Conservation (phyloP, 257 asterid species). For the Capsicum chinense region DNA sequence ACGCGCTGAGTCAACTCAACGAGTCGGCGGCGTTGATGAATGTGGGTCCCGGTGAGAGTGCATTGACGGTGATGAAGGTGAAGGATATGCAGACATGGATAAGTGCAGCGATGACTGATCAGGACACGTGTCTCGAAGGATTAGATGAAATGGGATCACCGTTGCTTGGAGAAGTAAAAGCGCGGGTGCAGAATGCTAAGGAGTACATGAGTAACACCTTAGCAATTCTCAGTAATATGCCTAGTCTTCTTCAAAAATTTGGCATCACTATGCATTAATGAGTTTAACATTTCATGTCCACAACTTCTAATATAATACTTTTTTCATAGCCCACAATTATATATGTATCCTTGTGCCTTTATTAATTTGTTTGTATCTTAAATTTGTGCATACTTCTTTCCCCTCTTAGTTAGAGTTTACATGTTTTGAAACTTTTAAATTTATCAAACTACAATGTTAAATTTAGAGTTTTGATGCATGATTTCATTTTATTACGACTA, state of each 20-base stretch:
- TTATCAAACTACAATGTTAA: background rate
- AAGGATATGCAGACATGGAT: conserved; percentile 79
- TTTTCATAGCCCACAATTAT: background rate
- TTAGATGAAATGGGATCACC: conserved; percentile 72
- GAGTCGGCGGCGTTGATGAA: conserved; percentile 58
- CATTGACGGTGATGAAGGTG: conserved; percentile 64
- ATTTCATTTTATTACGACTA: background rate
- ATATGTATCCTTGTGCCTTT: background rate
- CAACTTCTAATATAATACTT: background rate
- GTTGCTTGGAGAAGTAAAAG: conserved; percentile 53
- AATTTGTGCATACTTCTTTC: conserved; percentile 21
- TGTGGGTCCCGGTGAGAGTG: conserved; percentile 50
- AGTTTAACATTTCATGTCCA: conserved; percentile 22
- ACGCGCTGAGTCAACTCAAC: conserved; percentile 69
- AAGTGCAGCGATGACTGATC: conserved; percentile 87
- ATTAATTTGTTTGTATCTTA: background rate
- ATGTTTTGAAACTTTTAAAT: background rate
- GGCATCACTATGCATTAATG: conserved; percentile 69
- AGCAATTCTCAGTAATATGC: conserved; percentile 76
- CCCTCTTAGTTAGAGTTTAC: too few species aligned
- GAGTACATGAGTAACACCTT: conserved; percentile 84
- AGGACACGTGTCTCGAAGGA: conserved; percentile 79
- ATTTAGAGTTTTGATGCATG: background rate
- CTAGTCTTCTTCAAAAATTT: conserved; percentile 52
- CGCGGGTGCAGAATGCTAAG: conserved; percentile 69